Percentiles rank a stretch among this genome's conserved stretches.
These are phyloP conservation scores for Solioccasus polychromus DNA, from an alignment of 768 basidiomycete species.

Conservation along the genomic window DNA sequence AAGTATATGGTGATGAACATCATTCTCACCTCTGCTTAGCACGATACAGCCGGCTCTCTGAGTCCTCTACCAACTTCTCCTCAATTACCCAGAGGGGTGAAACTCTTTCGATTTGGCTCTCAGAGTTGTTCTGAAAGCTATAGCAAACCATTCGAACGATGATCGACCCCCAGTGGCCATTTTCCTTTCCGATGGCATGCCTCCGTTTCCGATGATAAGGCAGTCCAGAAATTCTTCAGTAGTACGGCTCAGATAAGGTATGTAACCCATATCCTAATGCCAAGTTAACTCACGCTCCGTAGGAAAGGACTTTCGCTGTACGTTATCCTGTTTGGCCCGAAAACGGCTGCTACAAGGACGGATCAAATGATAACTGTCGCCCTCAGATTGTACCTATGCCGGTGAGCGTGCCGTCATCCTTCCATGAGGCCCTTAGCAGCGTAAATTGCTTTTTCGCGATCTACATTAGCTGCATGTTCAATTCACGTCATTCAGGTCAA, in stretches of 20 bases:
- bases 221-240: constrained; percentile 39
- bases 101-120: constrained; percentile 47
- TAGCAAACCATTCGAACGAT: constrained; percentile 44
- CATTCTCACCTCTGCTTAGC: no score
- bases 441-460: constrained; percentile 46
- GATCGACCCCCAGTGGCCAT: constrained; percentile 50
- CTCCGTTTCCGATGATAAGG: constrained; percentile 30
- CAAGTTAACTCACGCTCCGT: no score
- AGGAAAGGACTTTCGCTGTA: constrained; percentile 59
- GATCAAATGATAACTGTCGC: constrained; percentile 50
- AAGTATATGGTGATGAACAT: no score
- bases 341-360: constrained; percentile 25
- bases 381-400: constrained; percentile 22
- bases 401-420: constrained; percentile 40
- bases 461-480: no score
- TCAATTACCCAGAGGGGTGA: constrained; percentile 32
- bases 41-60: constrained; percentile 46
- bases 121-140: constrained; percentile 30
- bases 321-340: constrained; percentile 51
- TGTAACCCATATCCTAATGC: background rate
- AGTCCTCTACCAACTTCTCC: constrained; percentile 41
- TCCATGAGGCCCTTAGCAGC: constrained; percentile 48
- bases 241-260: no score
- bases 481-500: no score
- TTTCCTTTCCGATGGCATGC: constrained; percentile 58